A percentile compares a stretch with the other conserved stretches of the same genome.
Conservation (phyloP, 2,329 filamentous ascomycete species). For the Colletotrichum tamarilloi region DNA sequence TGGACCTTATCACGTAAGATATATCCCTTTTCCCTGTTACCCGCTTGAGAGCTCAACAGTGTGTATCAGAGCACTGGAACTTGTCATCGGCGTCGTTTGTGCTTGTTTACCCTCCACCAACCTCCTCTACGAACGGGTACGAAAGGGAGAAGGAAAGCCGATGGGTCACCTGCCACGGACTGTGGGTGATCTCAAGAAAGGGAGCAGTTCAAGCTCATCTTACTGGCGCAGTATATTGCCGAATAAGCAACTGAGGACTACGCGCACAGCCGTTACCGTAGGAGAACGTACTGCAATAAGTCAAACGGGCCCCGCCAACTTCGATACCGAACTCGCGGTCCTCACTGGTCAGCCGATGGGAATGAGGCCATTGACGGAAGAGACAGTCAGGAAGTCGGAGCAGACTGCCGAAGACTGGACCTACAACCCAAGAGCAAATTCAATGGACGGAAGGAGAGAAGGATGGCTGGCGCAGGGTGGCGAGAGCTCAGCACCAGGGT, state of each 20-base stretch:
- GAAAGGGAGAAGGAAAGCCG: not conserved
- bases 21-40: not conserved
- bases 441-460: conserved; percentile 26
- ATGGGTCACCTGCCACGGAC: not conserved
- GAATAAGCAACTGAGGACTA: not conserved
- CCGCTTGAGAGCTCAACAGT: too few relatives aligned
- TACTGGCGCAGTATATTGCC: conserved; percentile 28
- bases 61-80: conserved; percentile 28
- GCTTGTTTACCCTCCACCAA: conserved; percentile 36
- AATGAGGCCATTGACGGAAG: not conserved
- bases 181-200: not conserved
- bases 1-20: conserved; percentile 34
- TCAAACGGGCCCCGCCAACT: not conserved
- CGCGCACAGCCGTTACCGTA: not conserved
- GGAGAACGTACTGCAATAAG: not conserved
- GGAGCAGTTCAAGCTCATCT: not conserved
- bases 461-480: conserved; percentile 16
- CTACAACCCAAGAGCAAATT: conserved; percentile 13
- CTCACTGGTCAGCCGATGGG: conserved; percentile 16
- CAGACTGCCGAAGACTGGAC: not conserved
- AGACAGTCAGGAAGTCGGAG: accelerated
- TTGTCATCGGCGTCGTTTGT: conserved; percentile 37
- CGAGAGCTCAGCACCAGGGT: not conserved
- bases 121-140: conserved; percentile 31
- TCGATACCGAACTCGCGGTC: conserved; percentile 26